These are phyloP conservation scores for Aegle marmelos DNA, from an alignment of 345 rosid genomes.

Conservation along the genomic window DNA sequence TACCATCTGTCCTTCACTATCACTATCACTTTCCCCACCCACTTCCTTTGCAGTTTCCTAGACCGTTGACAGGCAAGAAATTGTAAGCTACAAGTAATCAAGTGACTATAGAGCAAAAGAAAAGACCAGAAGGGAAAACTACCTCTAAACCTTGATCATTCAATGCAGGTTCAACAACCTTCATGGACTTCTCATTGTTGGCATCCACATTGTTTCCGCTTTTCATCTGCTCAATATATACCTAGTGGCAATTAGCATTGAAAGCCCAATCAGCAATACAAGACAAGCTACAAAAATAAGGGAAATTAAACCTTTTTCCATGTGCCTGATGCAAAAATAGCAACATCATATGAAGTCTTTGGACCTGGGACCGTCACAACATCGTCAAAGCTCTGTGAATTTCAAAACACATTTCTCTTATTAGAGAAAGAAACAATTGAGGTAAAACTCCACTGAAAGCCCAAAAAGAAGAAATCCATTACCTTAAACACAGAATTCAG, in stretches of 20 bases:
- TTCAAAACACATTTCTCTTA: conserved; percentile 14
- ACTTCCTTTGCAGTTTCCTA: conserved; percentile 35
- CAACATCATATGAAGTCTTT: conserved; percentile 80
- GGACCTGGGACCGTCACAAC: conserved; percentile 43
- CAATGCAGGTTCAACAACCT: conserved; percentile 21
- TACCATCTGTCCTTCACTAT: conserved; percentile 67
- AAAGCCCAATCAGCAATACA: conserved; percentile 4
- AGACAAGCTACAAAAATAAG: background rate
- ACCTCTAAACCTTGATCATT: conserved; percentile 46
- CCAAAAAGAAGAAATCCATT: conserved; percentile 11
- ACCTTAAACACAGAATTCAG: conserved; percentile 49
- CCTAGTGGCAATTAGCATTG: background rate
- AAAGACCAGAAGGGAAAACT: conserved; percentile 5
- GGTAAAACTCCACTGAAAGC: conserved; percentile 1
- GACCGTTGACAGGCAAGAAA: conserved; percentile 9
- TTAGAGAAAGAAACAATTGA: background rate
- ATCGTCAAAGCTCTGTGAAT: conserved; percentile 47
- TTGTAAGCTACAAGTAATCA: conserved; percentile 3
- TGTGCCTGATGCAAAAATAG: conserved; percentile 64
- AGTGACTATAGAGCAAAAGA: background rate
- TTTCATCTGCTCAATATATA: conserved; percentile 43
- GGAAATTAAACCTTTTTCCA: conserved; percentile 64
- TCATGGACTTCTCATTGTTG: conserved; percentile 26
- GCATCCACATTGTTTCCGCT: conserved; percentile 33
- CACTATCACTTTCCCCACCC: conserved; percentile 58